Base-by-base conservation (phyloP, 768 basidiomycete species). In the Suillus americanus region DNA sequence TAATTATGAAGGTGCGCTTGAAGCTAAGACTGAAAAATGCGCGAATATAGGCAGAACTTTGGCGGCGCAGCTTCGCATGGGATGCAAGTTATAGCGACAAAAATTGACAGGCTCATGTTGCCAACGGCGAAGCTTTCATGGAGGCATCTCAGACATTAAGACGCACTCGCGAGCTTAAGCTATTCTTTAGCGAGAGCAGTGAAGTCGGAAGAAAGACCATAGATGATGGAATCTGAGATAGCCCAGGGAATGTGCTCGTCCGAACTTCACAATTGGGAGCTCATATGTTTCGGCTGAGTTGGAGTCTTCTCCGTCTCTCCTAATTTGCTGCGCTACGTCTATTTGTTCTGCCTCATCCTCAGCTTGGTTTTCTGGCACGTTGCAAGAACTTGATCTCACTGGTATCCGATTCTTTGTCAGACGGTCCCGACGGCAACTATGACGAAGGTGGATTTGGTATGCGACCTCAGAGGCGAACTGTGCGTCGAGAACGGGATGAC, bases 1-100 rank as follows among this genome's bases (percentile, higher is more conserved):
- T 79, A 84, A 76, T 70, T 81, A 79, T 80, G 91, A 93, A 94
- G 92, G 92, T 94, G 86, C 91, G 92, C 91, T 89, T 80, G 82
- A 85, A 83, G 77, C 86, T 87, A 79, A 87, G 85, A 86, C 82
- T 86, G 75, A 84, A 81, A 74, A 75, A 70, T 75, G 75, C 72
- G 79, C 76, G 74, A 81, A 77, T 73, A 78, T 71, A 80, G 79
- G 80, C 77, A 78, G 77, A 74, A 74, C 53, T 68, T 62, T 67
- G 66, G 65, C 67, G 60, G 72, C 71, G 68, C 71, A 66, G 74
- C 75, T 77, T 74, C 74, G 62, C 68, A 73, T 76, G 70, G 75
- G 75, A 77, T 79, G 79, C 81, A 75, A 80, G 75, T 54, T 79
- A 76, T 82, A 80, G 84, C 83, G 84, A 80, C 78, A 78, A 78